Evolutionary conservation across 768 basidiomycete species (phyloP), one percentile per base, ranked within the genome.

Genomic region (Panaeolus papilionaceus): DNA sequence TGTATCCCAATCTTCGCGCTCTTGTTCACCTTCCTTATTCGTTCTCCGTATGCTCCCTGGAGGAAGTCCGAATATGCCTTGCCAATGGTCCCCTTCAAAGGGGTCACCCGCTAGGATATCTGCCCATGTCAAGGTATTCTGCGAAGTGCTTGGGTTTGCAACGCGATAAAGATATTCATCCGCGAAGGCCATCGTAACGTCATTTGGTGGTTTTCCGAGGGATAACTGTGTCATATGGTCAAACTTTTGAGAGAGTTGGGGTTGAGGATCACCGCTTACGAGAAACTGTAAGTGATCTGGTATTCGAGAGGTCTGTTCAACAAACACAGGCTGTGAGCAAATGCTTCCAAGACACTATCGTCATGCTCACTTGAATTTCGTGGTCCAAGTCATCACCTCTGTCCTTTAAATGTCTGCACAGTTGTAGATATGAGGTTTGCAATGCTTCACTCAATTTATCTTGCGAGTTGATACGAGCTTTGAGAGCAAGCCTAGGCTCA

Each of bases 1-100:
- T 73, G 86, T 92, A 70, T 86, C 88, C 68, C 79, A 83, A 44
- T 85, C 86, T 64, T 80, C 80, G 49, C 77, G 78, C 54, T 84
- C 82, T 75, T 45, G 40, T 40, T 82, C 81, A 39, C 81, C 77
- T 61, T 82, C 79, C 7, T 81, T 75, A 16, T 68, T 39, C 9
- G 67, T 11, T 16, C 68, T 70, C 16, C 71, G 72, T 37, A 76
- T 72, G 64, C 75, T 78, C 12, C 88, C 85, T n/a, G 81, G 75
- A 33, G 85, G 84, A 28, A 83, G 66, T 8, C 83, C 89, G 69
- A 86, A 87, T n/a, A 86, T 86, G 0, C 91, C 91, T 73, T 92
- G 86, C 93, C 93, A 94, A 72, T 94, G 93, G 68, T 94, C 88
- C 16, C 92, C 94, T 76, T 94, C 91, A 68, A 93, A 92, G 3